Evolutionary conservation across 805 yeast species (phyloP).

Genomic region (Suhomyces sp.): DNA sequence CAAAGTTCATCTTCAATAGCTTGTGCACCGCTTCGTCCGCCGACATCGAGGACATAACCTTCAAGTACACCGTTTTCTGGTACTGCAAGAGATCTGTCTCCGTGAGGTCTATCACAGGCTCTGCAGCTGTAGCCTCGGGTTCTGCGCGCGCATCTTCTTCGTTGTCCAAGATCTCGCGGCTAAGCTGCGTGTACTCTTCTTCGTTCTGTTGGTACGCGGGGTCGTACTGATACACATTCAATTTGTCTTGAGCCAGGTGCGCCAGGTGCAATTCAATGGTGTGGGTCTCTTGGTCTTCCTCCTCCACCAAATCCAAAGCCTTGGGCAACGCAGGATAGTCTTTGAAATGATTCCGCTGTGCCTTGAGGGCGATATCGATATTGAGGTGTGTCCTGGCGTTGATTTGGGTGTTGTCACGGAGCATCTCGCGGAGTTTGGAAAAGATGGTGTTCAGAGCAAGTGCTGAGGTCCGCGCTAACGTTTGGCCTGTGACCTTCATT

Average conservation of each 20-base stretch:
- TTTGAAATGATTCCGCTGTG: constrained; percentile 43
- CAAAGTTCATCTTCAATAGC: constrained; percentile 47
- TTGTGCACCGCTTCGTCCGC: constrained; percentile 93
- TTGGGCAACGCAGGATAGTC: constrained; percentile 38
- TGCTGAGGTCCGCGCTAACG: constrained; percentile 40
- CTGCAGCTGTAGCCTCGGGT: constrained; percentile 11
- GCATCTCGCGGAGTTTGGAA: constrained; percentile 57
- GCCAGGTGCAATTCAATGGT: constrained; percentile 52
- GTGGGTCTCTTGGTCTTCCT: constrained; percentile 59
- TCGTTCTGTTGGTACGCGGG: constrained; percentile 50
- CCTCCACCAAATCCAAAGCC: constrained; percentile 60
- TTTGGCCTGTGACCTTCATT: constrained; percentile 51
- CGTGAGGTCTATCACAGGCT: constrained; percentile 60
- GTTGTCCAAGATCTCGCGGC: constrained; percentile 46
- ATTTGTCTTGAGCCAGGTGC: constrained; percentile 41
- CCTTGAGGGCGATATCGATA: constrained; percentile 51
- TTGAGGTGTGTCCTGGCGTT: constrained; percentile 41
- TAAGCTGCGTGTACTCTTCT: constrained; percentile 41
- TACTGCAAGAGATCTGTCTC: constrained; percentile 59
- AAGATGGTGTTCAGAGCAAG: constrained; percentile 49
- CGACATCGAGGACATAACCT: constrained; percentile 85
- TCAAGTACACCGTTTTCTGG: constrained; percentile 75
- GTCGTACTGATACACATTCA: constrained; percentile 54
- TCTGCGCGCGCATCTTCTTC: constrained; percentile 7
- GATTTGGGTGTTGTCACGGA: constrained; percentile 49